Base-by-base conservation (phyloP, 1,139 yeast genomes). In the Lizanozyma gosingica region DNA sequence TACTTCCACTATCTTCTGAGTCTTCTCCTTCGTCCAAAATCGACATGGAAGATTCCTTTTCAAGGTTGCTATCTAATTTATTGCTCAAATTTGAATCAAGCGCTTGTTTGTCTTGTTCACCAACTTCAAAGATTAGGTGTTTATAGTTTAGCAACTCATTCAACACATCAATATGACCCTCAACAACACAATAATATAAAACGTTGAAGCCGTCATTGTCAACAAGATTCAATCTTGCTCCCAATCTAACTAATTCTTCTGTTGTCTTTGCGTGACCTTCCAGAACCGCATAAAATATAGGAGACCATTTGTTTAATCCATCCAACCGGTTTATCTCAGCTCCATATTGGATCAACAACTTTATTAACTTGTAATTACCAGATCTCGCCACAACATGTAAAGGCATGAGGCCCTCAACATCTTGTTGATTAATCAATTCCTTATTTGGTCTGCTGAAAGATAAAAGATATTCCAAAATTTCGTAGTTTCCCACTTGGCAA, bases 281-380 rank as follows among this genome's bases (percentile, higher is more conserved):
- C 49, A 80, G 78, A 1, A 92, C 92, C 11, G 96, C 86, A 58
- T 92, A 90, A 53, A 90, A 87, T 4, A 92, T 71, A 0, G 97
- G 95, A 0, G 97, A 81, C 97, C 97, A 92, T 50, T 83, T 84
- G 55, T 88, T 87, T 43, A 87, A 78, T 43, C 86, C 83, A 60
- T 92, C 97, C 11, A 80, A 57, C 44, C 77, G 81, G 57, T 92
- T 85, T 4, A 90, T 78, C 52, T 84, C 79, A 1, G 94, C 87
- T 3, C 94, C 94, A 48, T 81, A 73, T 18, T 75, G 65, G 4
- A 84, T 76, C 38, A 92, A 65, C 39, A 90, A 59, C 15, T 80
- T 76, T 15, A 90, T 79, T 35, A 90, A 66, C 40, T 78, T 66
- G 47, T 71, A 67, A 55, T 83, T 88, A 0, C 97, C 97, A 4